Evolutionary conservation across 257 asterid genomes (phyloP).

Genomic region (Solanum tarijense): DNA sequence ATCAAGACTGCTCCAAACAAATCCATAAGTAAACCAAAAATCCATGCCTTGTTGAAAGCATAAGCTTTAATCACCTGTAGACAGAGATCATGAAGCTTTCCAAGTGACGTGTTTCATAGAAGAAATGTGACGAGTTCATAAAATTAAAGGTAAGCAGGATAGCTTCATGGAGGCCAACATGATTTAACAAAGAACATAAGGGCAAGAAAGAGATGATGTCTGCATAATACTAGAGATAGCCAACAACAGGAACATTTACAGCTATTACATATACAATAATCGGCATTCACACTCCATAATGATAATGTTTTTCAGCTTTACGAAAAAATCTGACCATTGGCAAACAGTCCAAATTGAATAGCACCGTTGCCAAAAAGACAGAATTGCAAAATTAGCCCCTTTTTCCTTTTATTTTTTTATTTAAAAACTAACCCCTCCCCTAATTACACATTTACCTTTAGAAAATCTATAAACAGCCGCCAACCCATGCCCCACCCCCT

Average conservation of each 20-base stretch:
- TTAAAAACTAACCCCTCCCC: background rate
- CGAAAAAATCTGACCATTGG: background rate
- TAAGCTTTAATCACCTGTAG: constrained; percentile 83
- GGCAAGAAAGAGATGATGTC: background rate
- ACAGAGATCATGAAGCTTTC: background rate
- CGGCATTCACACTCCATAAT: background rate
- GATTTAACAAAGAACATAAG: background rate
- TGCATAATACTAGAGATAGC: background rate
- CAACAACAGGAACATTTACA: background rate
- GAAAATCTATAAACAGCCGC: background rate
- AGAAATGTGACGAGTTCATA: background rate
- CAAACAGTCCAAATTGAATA: background rate
- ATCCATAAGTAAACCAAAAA: constrained; percentile 84
- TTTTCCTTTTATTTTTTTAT: background rate
- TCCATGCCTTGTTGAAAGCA: constrained; percentile 82
- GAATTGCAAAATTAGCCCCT: background rate
- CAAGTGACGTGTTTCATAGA: background rate
- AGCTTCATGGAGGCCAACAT: background rate
- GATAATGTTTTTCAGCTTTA: background rate
- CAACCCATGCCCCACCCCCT: background rate
- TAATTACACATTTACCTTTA: background rate
- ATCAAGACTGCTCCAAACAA: constrained; percentile 87
- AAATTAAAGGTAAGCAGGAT: background rate
- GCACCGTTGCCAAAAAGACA: background rate
- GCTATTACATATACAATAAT: background rate